Evolutionary conservation across 1,139 yeast genomes (phyloP), one percentile per base, ranked within the genome.

Genomic region (Pichia sp.): DNA sequence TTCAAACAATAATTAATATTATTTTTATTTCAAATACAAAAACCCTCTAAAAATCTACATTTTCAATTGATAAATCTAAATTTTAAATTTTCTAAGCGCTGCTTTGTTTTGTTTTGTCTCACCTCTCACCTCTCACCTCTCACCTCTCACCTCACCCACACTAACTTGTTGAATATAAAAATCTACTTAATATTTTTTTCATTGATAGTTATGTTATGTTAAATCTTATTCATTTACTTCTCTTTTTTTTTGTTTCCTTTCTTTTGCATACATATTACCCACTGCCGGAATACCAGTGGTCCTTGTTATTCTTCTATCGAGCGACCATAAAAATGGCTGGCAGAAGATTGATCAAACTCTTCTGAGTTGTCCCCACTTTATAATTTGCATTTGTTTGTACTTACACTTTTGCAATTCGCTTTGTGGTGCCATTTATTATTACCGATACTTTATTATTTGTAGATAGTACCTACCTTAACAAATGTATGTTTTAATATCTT

Each of bases 221-320:
- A 27, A 16, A 7, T 24, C 40, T 26, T 27, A 11, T 10, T 24
- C 30, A 22, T 20, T 28, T 39, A 11, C 32, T 39, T 30, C 30
- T 31, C 34, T 35, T 30, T 35, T 11, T 28, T 30, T 11, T 24
- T 41, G 3, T 29, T 37, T 35, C 16, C 37, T 24, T 37, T 30
- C 27, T 22, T 30, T 27, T 36, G 37, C 54, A 54, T 51, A 52
- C 56, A 55, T 55, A 56, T 51, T 54, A 45, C 53, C 33, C 55
- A 57, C 63, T 61, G 59, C 59, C 55, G 64, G 63, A 61, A 41
- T 60, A 61, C 64, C 64, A 61, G 64, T 62, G 60, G 52, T 51
- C 51, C 55, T 51, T 52, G 55, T 60, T 34, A 40, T 48, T 43
- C 60, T 37, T 53, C 61, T 47, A 47, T 59, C 63, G 55, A 55